phyloP scores from a whole-genome alignment of 2,329 filamentous ascomycete genomes.

The Exophiala dermatitidis region DNA sequence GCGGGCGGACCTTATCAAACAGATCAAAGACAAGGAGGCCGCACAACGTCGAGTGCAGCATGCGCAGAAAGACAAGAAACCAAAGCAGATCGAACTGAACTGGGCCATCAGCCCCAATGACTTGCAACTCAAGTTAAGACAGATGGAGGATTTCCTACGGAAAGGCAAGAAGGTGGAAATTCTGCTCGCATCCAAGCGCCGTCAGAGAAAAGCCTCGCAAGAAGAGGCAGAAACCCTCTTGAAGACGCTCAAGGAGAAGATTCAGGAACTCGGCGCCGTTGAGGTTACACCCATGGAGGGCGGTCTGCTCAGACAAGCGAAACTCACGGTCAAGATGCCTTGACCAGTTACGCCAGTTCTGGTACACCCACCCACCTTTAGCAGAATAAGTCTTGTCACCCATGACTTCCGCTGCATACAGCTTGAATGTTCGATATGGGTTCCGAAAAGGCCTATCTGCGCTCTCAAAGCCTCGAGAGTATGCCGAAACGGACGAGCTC shows the following conservation, averaged over 20 bases:
- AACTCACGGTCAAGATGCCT: conserved; percentile 20
- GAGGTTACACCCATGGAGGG: conserved; percentile 39
- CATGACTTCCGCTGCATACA: no score
- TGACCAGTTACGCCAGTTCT: not conserved
- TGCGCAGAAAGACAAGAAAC: conserved; percentile 31
- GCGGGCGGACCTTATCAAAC: conserved; percentile 46
- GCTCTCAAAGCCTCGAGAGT: no score
- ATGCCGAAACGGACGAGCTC: no score
- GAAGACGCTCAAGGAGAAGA: conserved; percentile 41
- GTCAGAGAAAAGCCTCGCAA: conserved; percentile 51
- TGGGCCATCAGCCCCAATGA: conserved; percentile 79
- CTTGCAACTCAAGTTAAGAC: conserved; percentile 61
- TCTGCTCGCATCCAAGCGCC: conserved; percentile 59
- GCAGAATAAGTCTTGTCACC: no score
- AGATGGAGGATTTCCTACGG: conserved; percentile 60
- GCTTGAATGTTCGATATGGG: no score
- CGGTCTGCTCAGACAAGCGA: conserved; percentile 32
- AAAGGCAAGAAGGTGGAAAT: conserved; percentile 73
- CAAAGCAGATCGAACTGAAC: conserved; percentile 79
- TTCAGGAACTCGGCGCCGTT: conserved; percentile 38
- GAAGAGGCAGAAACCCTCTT: conserved; percentile 58
- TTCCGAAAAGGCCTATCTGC: no score
- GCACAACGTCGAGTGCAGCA: conserved; percentile 34
- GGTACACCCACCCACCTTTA: no score
- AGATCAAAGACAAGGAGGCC: conserved; percentile 35